phyloP scores from a whole-genome alignment of 306 rosid genomes.

The Purshia tridentata region DNA sequence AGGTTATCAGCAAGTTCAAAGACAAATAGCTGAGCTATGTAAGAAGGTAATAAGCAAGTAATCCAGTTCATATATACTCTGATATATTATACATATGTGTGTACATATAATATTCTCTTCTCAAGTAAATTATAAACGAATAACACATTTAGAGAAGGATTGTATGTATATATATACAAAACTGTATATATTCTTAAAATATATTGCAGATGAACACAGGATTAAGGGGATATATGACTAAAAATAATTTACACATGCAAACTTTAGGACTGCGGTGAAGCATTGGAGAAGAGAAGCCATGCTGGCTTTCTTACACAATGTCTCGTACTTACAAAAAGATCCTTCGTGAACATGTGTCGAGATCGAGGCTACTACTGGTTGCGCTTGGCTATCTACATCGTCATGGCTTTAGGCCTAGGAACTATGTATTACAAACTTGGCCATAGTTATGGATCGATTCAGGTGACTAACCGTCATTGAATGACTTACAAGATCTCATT shows the following conservation, averaged over 20 bases:
- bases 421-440: conserved; percentile 43
- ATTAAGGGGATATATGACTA: background rate
- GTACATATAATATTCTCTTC: too few relatives aligned
- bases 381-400: conserved; percentile 48
- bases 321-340: conserved; percentile 51
- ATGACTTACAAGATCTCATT: too few relatives aligned
- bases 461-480: conserved; percentile 28
- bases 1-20: conserved; percentile 31
- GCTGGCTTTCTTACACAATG: conserved; percentile 53
- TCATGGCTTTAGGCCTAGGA: conserved; percentile 38
- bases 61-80: background rate
- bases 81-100: background rate
- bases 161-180: too few relatives aligned
- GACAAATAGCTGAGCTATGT: conserved; percentile 34
- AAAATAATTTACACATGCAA: background rate
- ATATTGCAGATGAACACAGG: too few relatives aligned
- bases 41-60: conserved; percentile 37
- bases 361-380: conserved; percentile 71
- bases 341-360: conserved; percentile 59
- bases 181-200: too few relatives aligned
- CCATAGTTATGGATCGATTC: conserved; percentile 35
- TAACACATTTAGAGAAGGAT: too few relatives aligned
- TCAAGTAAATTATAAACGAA: too few relatives aligned
- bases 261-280: conserved; percentile 21
- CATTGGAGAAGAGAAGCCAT: conserved; percentile 36